These are phyloP conservation scores for Entomortierella parvispora DNA, from an alignment of 192 early-diverging fungal genomes.

Conservation along the genomic window DNA sequence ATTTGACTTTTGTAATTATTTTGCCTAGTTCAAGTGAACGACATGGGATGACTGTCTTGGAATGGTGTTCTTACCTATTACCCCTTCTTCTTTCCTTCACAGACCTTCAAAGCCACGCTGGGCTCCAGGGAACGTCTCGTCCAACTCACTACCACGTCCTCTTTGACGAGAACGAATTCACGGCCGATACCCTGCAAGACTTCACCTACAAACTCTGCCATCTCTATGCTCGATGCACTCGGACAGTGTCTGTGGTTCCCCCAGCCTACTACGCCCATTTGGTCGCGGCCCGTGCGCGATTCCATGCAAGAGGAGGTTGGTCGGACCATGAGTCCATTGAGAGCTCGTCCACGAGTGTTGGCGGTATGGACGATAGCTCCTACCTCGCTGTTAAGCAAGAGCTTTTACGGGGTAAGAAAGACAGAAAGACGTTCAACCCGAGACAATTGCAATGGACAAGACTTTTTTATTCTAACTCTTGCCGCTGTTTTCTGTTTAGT, in stretches of 20 bases:
- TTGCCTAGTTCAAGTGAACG: no score
- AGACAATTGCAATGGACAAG: no score
- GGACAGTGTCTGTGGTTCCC: constrained; percentile 86
- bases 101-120: constrained; percentile 87
- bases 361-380: constrained; percentile 9
- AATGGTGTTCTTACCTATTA: not conserved
- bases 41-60: constrained; percentile 34
- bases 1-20: constrained; percentile 93
- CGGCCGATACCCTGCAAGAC: constrained; percentile 82
- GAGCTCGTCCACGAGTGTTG: constrained; percentile 20
- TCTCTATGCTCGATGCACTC: constrained; percentile 88
- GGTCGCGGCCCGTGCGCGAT: constrained; percentile 87
- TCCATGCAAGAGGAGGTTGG: constrained; percentile 77
- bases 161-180: constrained; percentile 86
- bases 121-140: constrained; percentile 93
- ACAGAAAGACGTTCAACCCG: no score
- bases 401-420: constrained; percentile 15
- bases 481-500: no score
- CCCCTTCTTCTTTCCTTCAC: not conserved
- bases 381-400: constrained; percentile 49
- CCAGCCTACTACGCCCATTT: constrained; percentile 96
- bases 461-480: no score
- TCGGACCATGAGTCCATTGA: constrained; percentile 50
- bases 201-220: constrained; percentile 95
- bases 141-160: constrained; percentile 95